A percentile compares a stretch with the other conserved stretches of the same genome.
These are phyloP conservation scores for Stipa capillata DNA, from an alignment of 176 grass and related monocot species.

Conservation along the genomic window DNA sequence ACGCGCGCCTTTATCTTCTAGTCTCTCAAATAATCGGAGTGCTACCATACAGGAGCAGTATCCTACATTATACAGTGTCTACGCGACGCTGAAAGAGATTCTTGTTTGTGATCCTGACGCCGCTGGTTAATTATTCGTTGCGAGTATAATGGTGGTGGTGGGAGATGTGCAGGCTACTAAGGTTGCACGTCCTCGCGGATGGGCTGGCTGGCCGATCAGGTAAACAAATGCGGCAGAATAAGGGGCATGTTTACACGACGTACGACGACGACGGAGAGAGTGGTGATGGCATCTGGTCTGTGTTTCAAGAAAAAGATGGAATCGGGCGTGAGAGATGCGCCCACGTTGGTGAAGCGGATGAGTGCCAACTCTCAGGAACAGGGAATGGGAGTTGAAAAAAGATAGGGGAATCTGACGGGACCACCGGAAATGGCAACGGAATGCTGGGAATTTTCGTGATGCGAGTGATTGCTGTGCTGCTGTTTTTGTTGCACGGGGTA, in stretches of 20 bases:
- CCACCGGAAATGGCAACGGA: background rate
- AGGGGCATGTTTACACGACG: background rate
- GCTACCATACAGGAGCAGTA: too few relatives aligned
- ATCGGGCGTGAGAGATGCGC: background rate
- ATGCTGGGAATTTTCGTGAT: background rate
- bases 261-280: background rate
- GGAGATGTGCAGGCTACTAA: conserved; percentile 23
- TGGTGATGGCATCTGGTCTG: background rate
- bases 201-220: background rate
- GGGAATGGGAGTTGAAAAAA: background rate
- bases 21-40: too few relatives aligned
- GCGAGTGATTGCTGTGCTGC: background rate
- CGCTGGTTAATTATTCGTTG: background rate
- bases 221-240: conserved; percentile 9
- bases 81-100: background rate
- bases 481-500: background rate
- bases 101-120: background rate
- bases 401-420: background rate
- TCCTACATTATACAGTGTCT: background rate
- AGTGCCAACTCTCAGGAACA: background rate
- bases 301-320: too few relatives aligned
- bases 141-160: background rate
- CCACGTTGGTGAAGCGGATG: background rate
- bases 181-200: background rate
- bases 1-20: too few relatives aligned